These are phyloP conservation scores for Penicillium roqueforti DNA, from an alignment of 495 filamentous ascomycete species.

Conservation along the genomic window DNA sequence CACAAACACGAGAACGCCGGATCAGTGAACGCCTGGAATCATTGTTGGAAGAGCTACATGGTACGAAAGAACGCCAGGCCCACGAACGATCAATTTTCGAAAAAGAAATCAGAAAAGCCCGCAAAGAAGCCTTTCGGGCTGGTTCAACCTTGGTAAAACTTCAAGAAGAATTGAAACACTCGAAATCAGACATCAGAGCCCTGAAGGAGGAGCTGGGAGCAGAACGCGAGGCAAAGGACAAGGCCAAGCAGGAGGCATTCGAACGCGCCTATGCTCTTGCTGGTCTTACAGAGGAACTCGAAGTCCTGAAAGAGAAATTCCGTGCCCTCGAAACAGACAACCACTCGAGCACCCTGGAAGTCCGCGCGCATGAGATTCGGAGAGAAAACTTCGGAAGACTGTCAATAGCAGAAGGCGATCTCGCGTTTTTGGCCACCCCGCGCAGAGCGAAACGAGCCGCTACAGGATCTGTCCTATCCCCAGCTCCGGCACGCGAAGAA, in stretches of 20 bases:
- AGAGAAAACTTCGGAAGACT: constrained; percentile 27
- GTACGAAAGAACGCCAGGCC: constrained; percentile 68
- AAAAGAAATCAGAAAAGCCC: constrained; percentile 75
- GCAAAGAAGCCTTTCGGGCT: constrained; percentile 81
- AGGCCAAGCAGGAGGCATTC: constrained; percentile 73
- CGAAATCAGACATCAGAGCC: constrained; percentile 50
- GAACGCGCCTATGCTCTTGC: constrained; percentile 67
- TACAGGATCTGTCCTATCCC: constrained; percentile 52
- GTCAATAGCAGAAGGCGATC: constrained; percentile 36
- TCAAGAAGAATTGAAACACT: constrained; percentile 76
- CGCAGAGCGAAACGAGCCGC: constrained; percentile 52
- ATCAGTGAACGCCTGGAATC: constrained; percentile 75
- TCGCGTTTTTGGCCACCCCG: constrained; percentile 31
- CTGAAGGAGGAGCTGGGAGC: constrained; percentile 51
- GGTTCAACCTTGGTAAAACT: constrained; percentile 71
- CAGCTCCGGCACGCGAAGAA: constrained; percentile 45
- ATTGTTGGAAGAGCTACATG: constrained; percentile 72
- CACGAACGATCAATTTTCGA: constrained; percentile 73
- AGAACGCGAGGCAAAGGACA: constrained; percentile 47
- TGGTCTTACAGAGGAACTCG: constrained; percentile 69
- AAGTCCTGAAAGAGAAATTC: constrained; percentile 57
- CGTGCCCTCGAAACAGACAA: constrained; percentile 63
- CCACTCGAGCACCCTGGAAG: constrained; percentile 29
- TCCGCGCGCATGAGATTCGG: constrained; percentile 28
- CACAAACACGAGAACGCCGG: constrained; percentile 64